Evolutionary conservation across 495 filamentous ascomycete species (phyloP), one percentile per base, ranked within the genome.

Genomic region (Aspergillus steynii): DNA sequence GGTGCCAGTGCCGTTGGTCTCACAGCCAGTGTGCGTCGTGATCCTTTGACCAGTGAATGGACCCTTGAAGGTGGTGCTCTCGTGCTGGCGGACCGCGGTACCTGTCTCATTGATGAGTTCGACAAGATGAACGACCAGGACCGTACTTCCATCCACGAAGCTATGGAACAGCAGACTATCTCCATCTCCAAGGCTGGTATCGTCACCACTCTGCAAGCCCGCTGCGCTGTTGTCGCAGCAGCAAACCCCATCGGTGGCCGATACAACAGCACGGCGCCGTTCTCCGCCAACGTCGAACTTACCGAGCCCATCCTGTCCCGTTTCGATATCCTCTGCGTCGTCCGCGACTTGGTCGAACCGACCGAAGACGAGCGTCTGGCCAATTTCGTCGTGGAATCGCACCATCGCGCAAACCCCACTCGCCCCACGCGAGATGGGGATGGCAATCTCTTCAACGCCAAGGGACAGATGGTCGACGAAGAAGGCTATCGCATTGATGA

Each of bases 61-160:
- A 98, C 96, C 12, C 81, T 99, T 25, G 96, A 99, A 80, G 96
- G 96, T 65, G 96, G 96, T 67, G 96, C 96, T 2, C 80, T 99
- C 25, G 96, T 99, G 56, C 84, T 99, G 42, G 96, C 96, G 29
- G 96, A 99, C 74, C 88, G 90, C 60, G 96, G 96, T 49, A 96
- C 91, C 42, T 99, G 96, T 71, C 81, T 99, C 32, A 99, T 99
- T 66, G 96, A 99, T 72, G 96, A 99, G 74, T 99, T 99, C 74
- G 96, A 99, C 84, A 99, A 99, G 83, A 99, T 99, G 96, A 99
- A 99, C 76, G 96, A 99, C 72, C 92, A 98, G 67, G 96, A 99
- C 73, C 82, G 95, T 49, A 99, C 96, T 1, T 96, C 91, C 27
- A 99, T 99, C 71, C 96, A 99, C 83, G 96, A 99, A 82, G 96